Conservation (phyloP, 73 alveolate species). For the Paramecium bursaria region DNA sequence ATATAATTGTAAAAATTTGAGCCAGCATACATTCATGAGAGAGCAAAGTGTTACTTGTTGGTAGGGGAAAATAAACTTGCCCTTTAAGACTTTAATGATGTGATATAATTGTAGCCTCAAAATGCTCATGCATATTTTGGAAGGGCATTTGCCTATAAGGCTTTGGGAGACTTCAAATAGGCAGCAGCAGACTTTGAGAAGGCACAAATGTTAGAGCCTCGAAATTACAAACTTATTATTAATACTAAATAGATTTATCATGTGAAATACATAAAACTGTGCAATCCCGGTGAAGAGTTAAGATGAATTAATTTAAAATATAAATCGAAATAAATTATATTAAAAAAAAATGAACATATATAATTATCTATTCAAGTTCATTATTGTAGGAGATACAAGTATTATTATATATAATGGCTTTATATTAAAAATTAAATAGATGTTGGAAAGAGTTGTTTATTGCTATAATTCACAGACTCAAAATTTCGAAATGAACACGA, state of each 20-base stretch:
- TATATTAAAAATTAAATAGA: background rate
- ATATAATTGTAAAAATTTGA: conserved; percentile 70
- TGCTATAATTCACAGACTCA: conserved; percentile 76
- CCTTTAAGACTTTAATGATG: conserved; percentile 82
- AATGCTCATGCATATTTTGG: conserved; percentile 95
- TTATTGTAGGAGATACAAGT: conserved; percentile 71
- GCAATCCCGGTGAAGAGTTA: conserved; percentile 91
- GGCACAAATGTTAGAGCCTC: conserved; percentile 87
- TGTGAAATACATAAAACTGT: conserved; percentile 85
- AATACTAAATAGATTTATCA: conserved; percentile 81
- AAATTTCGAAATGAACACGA: conserved; percentile 75
- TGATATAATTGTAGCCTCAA: conserved; percentile 84
- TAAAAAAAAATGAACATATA: conserved; percentile 48
- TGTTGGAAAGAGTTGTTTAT: conserved; percentile 77
- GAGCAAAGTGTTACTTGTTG: conserved; percentile 91
- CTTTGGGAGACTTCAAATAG: conserved; percentile 73
- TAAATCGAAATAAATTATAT: background rate
- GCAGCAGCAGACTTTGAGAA: conserved; percentile 94
- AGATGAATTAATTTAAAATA: too few relatives aligned
- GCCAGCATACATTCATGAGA: conserved; percentile 86
- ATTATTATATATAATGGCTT: background rate
- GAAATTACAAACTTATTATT: conserved; percentile 82
- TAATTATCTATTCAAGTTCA: conserved; percentile 67
- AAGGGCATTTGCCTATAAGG: conserved; percentile 89
- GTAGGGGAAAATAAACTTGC: conserved; percentile 83